A percentile compares a stretch with the other conserved stretches of the same genome.
Conservation (phyloP, 768 basidiomycete genomes). For the Lactarius hatsudake region DNA sequence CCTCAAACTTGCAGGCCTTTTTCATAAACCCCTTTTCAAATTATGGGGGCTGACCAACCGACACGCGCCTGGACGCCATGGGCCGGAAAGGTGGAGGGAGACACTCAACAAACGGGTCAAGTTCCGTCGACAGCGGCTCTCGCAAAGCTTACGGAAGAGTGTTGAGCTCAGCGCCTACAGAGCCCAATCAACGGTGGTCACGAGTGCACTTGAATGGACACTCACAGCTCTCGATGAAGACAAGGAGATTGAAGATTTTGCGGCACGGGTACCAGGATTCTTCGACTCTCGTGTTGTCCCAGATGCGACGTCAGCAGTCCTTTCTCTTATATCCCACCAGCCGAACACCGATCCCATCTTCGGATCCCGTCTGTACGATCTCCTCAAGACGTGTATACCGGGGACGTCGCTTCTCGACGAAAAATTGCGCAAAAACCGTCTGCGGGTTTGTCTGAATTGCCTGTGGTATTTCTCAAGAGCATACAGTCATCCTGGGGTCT, state of each 20-base stretch:
- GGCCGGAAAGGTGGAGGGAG: too few species aligned
- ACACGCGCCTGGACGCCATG: too few species aligned
- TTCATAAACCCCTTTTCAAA: too few species aligned
- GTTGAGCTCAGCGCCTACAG: neutral
- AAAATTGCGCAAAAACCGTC: neutral
- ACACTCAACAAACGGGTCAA: too few species aligned
- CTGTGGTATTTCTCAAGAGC: neutral
- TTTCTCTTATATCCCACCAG: neutral
- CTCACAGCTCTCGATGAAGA: conserved; percentile 11
- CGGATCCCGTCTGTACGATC: conserved; percentile 4
- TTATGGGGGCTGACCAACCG: too few species aligned
- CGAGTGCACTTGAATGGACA: conserved; percentile 5
- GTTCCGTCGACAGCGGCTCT: too few species aligned
- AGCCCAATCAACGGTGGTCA: neutral
- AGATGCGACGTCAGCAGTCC: conserved; percentile 3
- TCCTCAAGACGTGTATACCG: conserved; percentile 11
- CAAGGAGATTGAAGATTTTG: conserved; percentile 10
- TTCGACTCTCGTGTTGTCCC: conserved; percentile 6
- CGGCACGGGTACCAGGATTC: conserved; percentile 7
- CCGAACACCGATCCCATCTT: conserved; percentile 6
- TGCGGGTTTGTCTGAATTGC: too few species aligned
- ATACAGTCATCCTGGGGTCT: neutral
- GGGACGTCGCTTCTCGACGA: neutral
- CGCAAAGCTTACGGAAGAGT: neutral
- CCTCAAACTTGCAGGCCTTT: too few species aligned